Percentiles rank a stretch among this genome's conserved stretches.
Conservation (phyloP, 2,329 filamentous ascomycete genomes). For the Pleochaeta shiraiana region DNA sequence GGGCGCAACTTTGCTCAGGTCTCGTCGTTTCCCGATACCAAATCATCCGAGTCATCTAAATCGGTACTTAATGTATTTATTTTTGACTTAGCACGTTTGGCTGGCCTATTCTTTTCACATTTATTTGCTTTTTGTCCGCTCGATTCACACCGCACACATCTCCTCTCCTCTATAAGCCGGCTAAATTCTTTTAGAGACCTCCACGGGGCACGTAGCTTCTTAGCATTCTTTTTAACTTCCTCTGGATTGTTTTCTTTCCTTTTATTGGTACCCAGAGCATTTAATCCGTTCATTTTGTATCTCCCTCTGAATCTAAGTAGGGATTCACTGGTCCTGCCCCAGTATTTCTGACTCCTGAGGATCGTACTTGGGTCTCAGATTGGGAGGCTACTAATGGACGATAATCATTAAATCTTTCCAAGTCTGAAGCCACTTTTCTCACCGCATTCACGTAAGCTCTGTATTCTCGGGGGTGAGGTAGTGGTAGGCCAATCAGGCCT, state of each 20-base stretch:
- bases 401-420: background rate
- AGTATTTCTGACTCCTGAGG: background rate
- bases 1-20: background rate
- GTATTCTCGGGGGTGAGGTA: too few relatives aligned
- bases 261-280: background rate
- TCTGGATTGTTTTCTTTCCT: background rate
- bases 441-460: too few relatives aligned
- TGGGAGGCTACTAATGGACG: background rate
- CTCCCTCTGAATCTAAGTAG: background rate
- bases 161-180: background rate
- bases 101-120: background rate
- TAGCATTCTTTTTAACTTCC: background rate
- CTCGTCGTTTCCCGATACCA: background rate
- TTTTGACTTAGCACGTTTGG: background rate
- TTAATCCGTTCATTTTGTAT: background rate
- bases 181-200: background rate
- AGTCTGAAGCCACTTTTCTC: background rate
- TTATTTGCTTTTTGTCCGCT: background rate
- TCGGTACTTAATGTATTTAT: background rate
- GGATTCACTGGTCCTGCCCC: background rate
- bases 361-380: background rate
- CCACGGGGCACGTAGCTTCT: background rate
- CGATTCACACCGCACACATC: background rate
- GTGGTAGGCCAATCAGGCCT: background rate
- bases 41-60: background rate